Base-by-base conservation (phyloP, 306 rosid species). In the Argentina anserina region DNA sequence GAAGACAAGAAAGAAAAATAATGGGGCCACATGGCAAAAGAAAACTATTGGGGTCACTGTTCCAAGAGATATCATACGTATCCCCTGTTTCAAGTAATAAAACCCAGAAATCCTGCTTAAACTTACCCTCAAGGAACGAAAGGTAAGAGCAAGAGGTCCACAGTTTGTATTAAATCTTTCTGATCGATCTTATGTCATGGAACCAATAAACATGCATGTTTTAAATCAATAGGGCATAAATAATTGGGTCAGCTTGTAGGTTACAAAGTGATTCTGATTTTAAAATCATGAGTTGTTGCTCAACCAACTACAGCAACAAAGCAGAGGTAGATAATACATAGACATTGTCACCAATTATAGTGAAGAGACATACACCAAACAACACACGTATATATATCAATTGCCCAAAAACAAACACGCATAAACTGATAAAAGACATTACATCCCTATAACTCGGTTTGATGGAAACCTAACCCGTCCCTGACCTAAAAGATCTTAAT, bases 31-130 rank as follows among this genome's bases (percentile, higher is more conserved):
- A 25, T 3, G 33, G 33, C 15, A 41, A 50, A 8, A n/a, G 56
- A n/a, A 50, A 20, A 50, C 56, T 50, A 2, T 21, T 7, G 59
- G 71, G 33, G 53, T 31, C 62, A 26, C 37, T 63, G 3, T 21
- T 49, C 14, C 15, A 11, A 61, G 37, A 33, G 37, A 25, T 17
- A 33, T 28, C 26, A 31, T 31, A 26, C 0, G 36, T 14, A 58
- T 58, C 46, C 56, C 56, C 40, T 26, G 6, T 18, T 31, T 7
- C 60, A 75, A 25, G 66, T 41, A 70, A 77, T 14, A 37, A 37
- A 28, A 28, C 65, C 65, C 65, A 59, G 39, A 28, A 28, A 59
- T 29, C 65, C 39, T 63, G 87, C 78, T 68, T 75, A 79, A 26
- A 20, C 56, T 17, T 25, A n/a, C n/a, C n/a, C n/a, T n/a, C n/a